Evolutionary conservation across 305 asterid genomes (phyloP).

Genomic region (Fraxinus paxiana): DNA sequence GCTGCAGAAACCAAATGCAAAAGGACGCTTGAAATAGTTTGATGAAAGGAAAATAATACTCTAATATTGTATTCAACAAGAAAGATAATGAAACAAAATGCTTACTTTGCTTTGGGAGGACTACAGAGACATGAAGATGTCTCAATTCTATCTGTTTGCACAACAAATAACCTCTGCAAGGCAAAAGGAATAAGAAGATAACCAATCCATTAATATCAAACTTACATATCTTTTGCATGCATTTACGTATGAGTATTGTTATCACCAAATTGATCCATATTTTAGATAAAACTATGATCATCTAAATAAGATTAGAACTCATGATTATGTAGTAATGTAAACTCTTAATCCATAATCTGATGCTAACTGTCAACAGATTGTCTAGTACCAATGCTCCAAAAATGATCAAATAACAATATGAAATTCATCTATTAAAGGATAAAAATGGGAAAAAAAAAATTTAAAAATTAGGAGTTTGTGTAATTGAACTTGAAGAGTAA

Average conservation of each 20-base stretch:
- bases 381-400: not conserved
- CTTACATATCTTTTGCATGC: slow-evolving; percentile 13
- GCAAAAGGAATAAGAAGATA: slow-evolving; percentile 30
- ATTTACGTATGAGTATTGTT: not conserved
- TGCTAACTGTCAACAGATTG: not conserved
- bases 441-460: not conserved
- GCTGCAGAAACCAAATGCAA: slow-evolving; percentile 44
- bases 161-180: slow-evolving; percentile 72
- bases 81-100: slow-evolving; percentile 12
- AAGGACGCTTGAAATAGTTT: slow-evolving; percentile 11
- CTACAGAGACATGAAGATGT: slow-evolving; percentile 71
- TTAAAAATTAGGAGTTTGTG: not conserved
- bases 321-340: not conserved
- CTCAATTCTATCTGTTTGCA: slow-evolving; percentile 60
- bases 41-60: slow-evolving; percentile 5
- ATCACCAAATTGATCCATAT: not conserved
- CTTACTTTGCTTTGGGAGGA: slow-evolving; percentile 78
- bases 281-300: not conserved
- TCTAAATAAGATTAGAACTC: not conserved
- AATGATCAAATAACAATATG: not conserved
- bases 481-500: not conserved
- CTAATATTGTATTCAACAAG: not conserved
- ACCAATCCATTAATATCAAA: slow-evolving; percentile 17
- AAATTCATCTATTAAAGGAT: not conserved
- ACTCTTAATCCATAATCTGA: slow-evolving; percentile 9